phyloP scores from a whole-genome alignment of 2,329 filamentous ascomycete genomes.

The Fusarium incarnatum region DNA sequence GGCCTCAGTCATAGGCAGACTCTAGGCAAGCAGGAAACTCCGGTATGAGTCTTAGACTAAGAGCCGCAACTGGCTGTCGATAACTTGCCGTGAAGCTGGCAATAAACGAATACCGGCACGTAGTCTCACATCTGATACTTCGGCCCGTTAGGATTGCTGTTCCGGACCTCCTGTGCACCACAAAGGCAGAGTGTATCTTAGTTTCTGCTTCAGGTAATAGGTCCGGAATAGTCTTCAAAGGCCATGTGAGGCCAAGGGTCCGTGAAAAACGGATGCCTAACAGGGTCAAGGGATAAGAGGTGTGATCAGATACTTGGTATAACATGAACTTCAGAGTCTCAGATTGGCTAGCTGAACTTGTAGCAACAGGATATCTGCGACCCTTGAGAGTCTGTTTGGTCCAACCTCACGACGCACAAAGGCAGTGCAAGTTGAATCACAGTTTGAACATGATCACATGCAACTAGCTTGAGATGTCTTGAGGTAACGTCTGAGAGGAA shows the following conservation, averaged over 20 bases:
- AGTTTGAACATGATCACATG: conserved; percentile 7
- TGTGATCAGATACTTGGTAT: conserved; percentile 1
- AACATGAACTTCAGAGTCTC: conserved; percentile 1
- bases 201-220: conserved; percentile 25
- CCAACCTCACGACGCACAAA: conserved; percentile 15
- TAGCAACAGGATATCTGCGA: conserved; percentile 3
- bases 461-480: conserved; percentile 6
- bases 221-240: conserved; percentile 6
- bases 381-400: conserved; percentile 10
- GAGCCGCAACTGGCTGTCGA: conserved; percentile 29
- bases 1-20: conserved; percentile 44
- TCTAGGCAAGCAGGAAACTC: conserved; percentile 24
- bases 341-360: conserved; percentile 2
- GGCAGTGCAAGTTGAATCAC: conserved; percentile 27
- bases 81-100: conserved; percentile 31
- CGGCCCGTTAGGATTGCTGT: conserved; percentile 11
- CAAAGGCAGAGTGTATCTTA: conserved; percentile 21
- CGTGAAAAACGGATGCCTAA: conserved; percentile 13
- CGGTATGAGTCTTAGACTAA: conserved; percentile 18
- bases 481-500: conserved; percentile 2
- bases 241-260: conserved; percentile 13
- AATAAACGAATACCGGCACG: conserved; percentile 33
- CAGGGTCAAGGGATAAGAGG: conserved; percentile 1
- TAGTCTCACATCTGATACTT: conserved; percentile 10
- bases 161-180: conserved; percentile 1